Conservation (phyloP, 208 protist genomes). For the Hexamita inflata region DNA sequence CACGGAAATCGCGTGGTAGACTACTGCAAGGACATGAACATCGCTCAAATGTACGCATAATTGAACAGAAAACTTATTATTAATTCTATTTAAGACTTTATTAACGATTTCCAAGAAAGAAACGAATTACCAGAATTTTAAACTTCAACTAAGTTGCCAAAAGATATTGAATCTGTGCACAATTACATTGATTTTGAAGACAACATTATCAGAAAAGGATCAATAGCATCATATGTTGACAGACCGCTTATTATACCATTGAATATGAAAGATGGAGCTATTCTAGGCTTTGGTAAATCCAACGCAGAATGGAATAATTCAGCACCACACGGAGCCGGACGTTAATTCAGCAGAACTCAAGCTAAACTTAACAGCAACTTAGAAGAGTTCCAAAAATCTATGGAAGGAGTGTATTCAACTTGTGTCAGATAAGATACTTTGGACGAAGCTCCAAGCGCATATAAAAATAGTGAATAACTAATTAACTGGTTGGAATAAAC, state of each 20-base stretch:
- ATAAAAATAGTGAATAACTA: too few species aligned
- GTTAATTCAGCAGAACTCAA: background rate
- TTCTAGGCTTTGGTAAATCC: conserved; percentile 18
- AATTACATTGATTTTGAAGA: conserved; percentile 34
- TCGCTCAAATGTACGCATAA: conserved; percentile 28
- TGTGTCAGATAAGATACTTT: conserved; percentile 19
- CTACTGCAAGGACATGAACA: conserved; percentile 24
- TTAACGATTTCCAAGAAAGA: background rate
- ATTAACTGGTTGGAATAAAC: too few species aligned
- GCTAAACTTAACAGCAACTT: background rate
- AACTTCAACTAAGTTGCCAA: background rate
- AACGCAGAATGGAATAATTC: conserved; percentile 34
- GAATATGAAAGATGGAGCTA: conserved; percentile 29
- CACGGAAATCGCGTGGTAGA: conserved; percentile 17
- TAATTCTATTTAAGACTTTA: background rate
- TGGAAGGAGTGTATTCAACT: conserved; percentile 27
- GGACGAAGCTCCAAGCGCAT: conserved; percentile 31
- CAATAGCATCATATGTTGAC: conserved; percentile 24
- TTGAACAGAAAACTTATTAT: conserved; percentile 29
- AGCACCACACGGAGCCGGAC: conserved; percentile 33
- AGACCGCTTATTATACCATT: conserved; percentile 27
- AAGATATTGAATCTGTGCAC: conserved; percentile 31
- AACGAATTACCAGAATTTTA: background rate
- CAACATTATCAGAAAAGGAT: conserved; percentile 30
- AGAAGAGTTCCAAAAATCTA: background rate